phyloP scores from a whole-genome alignment of 1,284 basidiomycete genomes.

The Tilletia setariae region DNA sequence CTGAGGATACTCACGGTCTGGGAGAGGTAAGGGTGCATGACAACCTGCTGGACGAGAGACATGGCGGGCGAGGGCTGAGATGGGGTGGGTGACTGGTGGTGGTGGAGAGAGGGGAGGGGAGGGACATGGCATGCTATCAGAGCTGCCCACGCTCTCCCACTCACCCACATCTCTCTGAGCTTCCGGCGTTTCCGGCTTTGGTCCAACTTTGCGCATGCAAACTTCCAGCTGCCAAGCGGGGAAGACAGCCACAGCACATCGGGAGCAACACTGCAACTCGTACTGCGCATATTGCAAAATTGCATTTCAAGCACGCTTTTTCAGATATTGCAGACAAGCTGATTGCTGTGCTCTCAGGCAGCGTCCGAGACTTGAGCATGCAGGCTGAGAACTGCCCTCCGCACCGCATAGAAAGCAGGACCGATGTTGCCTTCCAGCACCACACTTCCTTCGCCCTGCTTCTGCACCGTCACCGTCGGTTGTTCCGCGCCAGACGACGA shows the following conservation, averaged over 20 bases:
- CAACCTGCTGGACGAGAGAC: slow-evolving; percentile 52
- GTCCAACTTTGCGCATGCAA: neutral
- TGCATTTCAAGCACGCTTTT: no score
- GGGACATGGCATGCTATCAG: neutral
- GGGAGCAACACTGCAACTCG: no score
- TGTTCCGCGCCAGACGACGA: neutral
- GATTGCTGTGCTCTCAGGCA: neutral
- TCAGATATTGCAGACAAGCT: neutral
- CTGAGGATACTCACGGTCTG: slow-evolving; percentile 36
- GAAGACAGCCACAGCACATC: neutral
- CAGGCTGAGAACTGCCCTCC: slow-evolving; percentile 42
- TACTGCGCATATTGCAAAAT: neutral
- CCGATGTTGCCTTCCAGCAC: slow-evolving; percentile 51
- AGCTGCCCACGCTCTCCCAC: neutral
- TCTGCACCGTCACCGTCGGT: slow-evolving; percentile 15
- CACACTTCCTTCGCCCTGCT: slow-evolving; percentile 23
- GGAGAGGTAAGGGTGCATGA: slow-evolving; percentile 52
- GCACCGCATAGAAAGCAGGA: slow-evolving; percentile 31
- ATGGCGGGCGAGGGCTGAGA: slow-evolving; percentile 26
- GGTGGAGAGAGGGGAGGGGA: neutral
- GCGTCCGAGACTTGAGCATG: slow-evolving; percentile 37
- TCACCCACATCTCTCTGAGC: neutral
- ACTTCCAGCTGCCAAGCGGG: neutral
- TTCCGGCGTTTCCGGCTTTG: neutral
- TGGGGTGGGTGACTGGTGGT: no score